phyloP scores from a whole-genome alignment of 441 rosid genomes.

The Gossypium aridum region DNA sequence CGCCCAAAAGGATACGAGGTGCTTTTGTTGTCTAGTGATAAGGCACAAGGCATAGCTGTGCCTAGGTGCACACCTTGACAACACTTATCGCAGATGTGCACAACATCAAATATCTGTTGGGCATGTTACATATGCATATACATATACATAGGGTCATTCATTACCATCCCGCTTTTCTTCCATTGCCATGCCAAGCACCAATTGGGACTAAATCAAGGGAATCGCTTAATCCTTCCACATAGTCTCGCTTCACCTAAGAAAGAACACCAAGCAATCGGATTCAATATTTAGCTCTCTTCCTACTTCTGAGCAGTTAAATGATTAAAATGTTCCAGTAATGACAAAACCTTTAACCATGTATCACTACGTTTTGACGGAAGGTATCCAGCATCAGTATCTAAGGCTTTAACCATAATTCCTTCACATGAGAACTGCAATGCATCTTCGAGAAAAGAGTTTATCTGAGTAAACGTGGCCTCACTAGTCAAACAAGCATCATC shows the following conservation, averaged over 20 bases:
- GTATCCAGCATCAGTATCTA: constrained; percentile 69
- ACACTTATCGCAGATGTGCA: background rate
- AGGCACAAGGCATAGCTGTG: background rate
- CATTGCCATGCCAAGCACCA: constrained; percentile 95
- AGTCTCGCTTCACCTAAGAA: constrained; percentile 81
- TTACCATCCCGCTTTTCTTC: constrained; percentile 95
- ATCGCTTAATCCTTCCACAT: constrained; percentile 70
- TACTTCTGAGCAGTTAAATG: background rate
- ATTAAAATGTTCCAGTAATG: constrained; percentile 1
- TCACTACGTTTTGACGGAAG: constrained; percentile 80
- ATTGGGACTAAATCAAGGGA: constrained; percentile 90
- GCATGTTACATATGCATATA: background rate
- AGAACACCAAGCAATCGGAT: constrained; percentile 9
- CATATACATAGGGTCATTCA: background rate
- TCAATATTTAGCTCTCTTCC: background rate
- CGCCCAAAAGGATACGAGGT: background rate
- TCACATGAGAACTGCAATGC: constrained; percentile 72
- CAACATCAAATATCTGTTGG: background rate
- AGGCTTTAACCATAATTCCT: constrained; percentile 76
- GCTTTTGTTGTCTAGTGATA: background rate
- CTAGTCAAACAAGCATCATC: constrained; percentile 42
- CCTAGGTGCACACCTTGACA: background rate
- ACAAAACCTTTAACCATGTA: constrained; percentile 78
- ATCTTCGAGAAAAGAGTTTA: constrained; percentile 61
- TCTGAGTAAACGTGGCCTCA: constrained; percentile 33